Evolutionary conservation across 495 filamentous ascomycete species (phyloP).

Genomic region (Staphylotrichum tortipilum): DNA sequence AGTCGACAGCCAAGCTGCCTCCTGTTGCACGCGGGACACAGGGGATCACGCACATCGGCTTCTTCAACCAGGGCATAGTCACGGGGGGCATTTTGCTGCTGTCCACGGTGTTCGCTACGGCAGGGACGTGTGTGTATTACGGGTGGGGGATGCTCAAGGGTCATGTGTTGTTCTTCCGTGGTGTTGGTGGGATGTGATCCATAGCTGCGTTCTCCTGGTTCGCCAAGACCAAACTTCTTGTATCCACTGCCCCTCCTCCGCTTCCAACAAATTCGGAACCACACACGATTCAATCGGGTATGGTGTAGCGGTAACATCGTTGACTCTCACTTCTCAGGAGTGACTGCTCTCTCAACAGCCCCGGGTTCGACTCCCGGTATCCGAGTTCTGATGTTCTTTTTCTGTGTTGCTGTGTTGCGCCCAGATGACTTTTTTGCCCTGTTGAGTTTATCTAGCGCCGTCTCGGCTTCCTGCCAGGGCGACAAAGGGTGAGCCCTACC

Average conservation of each 20-base stretch:
- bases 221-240: background rate
- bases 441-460: no score
- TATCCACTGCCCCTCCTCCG: background rate
- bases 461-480: no score
- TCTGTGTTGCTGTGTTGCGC: background rate
- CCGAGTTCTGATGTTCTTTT: slow-evolving; percentile 3
- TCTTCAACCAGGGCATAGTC: background rate
- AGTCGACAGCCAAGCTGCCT: background rate
- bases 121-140: background rate
- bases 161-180: no score
- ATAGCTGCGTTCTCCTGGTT: background rate
- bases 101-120: background rate
- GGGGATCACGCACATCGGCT: background rate
- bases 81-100: background rate
- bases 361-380: slow-evolving; percentile 8
- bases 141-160: background rate
- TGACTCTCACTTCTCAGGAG: slow-evolving; percentile 8
- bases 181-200: background rate
- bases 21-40: background rate
- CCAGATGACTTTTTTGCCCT: background rate
- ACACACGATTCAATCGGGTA: slow-evolving; percentile 9
- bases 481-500: no score
- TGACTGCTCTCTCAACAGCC: background rate
- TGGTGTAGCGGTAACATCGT: slow-evolving; percentile 11
- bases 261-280: slow-evolving; percentile 1